phyloP scores from a whole-genome alignment of 768 basidiomycete species.

The Coprinopsis sp. region DNA sequence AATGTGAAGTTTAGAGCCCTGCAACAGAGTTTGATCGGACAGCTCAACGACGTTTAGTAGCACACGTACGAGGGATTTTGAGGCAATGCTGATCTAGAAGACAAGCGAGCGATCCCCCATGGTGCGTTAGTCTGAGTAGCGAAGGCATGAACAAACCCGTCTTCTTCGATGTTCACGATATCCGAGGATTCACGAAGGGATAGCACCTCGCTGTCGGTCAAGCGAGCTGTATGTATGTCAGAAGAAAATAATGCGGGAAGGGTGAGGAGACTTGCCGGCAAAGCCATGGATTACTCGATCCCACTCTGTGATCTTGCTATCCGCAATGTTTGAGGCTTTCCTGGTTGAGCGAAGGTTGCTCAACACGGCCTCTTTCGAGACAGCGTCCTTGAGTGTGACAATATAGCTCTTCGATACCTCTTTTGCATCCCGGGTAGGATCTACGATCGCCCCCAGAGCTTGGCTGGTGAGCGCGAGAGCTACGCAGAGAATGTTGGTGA shows the following conservation, averaged over 20 bases:
- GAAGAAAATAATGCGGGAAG: neutral
- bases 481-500: no score
- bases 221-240: constrained; percentile 10
- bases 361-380: constrained; percentile 6
- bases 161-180: constrained; percentile 23
- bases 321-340: constrained; percentile 7
- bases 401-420: constrained; percentile 13
- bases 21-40: neutral
- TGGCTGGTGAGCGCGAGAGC: no score
- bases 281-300: constrained; percentile 18
- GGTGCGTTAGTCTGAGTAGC: constrained; percentile 19
- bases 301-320: constrained; percentile 9
- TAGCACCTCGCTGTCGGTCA: constrained; percentile 14
- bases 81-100: constrained; percentile 11
- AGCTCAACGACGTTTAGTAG: neutral
- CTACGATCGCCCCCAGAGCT: no score
- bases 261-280: constrained; percentile 12
- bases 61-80: constrained; percentile 7
- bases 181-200: constrained; percentile 17
- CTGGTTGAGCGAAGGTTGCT: constrained; percentile 2
- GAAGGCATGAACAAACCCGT: constrained; percentile 20
- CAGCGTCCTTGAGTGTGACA: constrained; percentile 20
- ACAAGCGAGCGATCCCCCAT: constrained; percentile 25
- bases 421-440: no score
- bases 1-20: constrained; percentile 22